Evolutionary conservation across 257 asterid species (phyloP).

Genomic region (Solanum habrochaites): DNA sequence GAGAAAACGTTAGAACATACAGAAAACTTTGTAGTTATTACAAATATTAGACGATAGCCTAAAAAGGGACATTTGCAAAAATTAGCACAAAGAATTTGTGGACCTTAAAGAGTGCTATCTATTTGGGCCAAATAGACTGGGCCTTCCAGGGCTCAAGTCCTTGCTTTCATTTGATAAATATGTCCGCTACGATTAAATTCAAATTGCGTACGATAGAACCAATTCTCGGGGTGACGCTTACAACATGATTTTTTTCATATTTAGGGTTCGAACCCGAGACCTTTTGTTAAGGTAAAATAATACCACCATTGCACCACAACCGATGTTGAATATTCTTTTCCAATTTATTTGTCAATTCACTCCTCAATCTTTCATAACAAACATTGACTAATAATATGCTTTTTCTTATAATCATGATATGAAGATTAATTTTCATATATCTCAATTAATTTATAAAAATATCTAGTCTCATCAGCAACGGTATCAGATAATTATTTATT

Average conservation of each 20-base stretch:
- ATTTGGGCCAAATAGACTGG: background rate
- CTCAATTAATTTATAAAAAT: background rate
- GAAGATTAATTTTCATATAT: background rate
- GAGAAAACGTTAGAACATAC: background rate
- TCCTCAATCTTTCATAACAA: background rate
- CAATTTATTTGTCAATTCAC: background rate
- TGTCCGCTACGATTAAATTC: no score
- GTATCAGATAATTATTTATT: background rate
- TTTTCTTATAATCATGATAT: background rate
- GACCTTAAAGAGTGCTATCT: background rate
- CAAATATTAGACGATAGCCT: background rate
- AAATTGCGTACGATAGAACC: rapidly evolving
- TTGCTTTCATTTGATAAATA: background rate
- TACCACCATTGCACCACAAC: background rate
- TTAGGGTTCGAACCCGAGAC: rapidly evolving
- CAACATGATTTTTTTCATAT: background rate
- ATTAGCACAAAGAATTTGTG: background rate
- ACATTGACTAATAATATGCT: background rate
- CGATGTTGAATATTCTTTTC: no score
- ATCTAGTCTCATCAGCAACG: background rate
- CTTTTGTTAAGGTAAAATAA: no score
- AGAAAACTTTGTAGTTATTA: background rate
- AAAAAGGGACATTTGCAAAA: background rate
- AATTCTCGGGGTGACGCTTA: background rate
- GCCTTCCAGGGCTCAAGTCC: background rate